Conservation (phyloP, 805 yeast genomes). For the Nakazawaea ambrosiae region DNA sequence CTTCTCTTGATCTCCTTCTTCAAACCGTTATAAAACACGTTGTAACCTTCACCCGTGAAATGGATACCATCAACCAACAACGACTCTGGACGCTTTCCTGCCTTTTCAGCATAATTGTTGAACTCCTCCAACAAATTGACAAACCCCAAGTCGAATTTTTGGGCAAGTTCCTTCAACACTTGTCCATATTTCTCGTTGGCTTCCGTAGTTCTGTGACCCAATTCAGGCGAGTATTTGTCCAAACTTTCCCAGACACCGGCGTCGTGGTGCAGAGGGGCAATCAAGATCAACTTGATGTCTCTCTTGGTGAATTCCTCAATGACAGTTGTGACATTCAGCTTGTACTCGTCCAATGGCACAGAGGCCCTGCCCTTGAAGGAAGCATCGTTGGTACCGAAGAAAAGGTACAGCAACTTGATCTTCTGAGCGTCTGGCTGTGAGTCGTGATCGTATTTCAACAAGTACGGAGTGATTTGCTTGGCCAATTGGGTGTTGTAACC, state of each 20-base stretch:
- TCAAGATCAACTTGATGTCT: constrained; percentile 47
- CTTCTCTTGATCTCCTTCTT: constrained; percentile 26
- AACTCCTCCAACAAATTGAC: constrained; percentile 48
- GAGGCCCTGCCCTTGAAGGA: constrained; percentile 35
- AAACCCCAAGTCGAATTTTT: constrained; percentile 40
- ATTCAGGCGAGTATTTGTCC: constrained; percentile 23
- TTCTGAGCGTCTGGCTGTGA: constrained; percentile 21
- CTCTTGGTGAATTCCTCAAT: constrained; percentile 30
- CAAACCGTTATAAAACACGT: constrained; percentile 38
- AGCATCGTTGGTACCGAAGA: constrained; percentile 81
- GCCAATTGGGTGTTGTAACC: constrained; percentile 74
- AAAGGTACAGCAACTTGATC: constrained; percentile 43
- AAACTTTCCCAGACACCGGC: constrained; percentile 30
- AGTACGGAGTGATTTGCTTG: constrained; percentile 34
- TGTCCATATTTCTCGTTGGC: constrained; percentile 42
- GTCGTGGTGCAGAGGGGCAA: constrained; percentile 59
- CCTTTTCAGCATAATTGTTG: constrained; percentile 23
- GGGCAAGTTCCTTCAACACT: constrained; percentile 39
- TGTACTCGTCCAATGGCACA: constrained; percentile 49
- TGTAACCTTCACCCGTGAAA: constrained; percentile 47
- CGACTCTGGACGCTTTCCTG: constrained; percentile 12
- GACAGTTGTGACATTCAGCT: constrained; percentile 38
- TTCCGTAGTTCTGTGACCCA: constrained; percentile 38
- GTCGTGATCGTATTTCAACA: constrained; percentile 43
- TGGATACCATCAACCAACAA: constrained; percentile 46